These are phyloP conservation scores for Lepiota venenata DNA, from an alignment of 768 basidiomycete species.

Conservation along the genomic window DNA sequence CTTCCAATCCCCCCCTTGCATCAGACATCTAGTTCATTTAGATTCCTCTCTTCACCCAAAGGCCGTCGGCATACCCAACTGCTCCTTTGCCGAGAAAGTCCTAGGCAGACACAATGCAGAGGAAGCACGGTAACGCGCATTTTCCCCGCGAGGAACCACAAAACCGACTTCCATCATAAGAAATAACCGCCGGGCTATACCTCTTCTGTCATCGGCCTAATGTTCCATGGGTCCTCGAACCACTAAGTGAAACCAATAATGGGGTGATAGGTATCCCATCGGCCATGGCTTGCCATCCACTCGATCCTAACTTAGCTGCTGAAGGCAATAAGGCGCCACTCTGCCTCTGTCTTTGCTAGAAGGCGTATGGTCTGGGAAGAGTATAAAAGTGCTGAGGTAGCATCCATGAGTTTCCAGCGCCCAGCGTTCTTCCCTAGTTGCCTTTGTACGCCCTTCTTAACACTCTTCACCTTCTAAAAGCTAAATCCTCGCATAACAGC, in stretches of 20 bases:
- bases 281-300: too few species aligned
- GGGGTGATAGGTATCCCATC: not conserved
- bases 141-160: too few species aligned
- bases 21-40: not conserved
- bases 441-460: not conserved
- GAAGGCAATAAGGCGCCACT: too few species aligned
- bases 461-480: too few species aligned
- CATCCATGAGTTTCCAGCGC: not conserved
- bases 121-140: too few species aligned
- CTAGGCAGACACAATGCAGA: not conserved
- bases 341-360: not conserved
- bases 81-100: not conserved
- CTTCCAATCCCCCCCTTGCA: not conserved
- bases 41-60: not conserved
- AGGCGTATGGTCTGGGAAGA: not conserved
- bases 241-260: not conserved
- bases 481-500: not conserved
- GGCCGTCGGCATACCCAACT: not conserved
- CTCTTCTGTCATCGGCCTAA: not conserved
- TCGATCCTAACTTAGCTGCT: too few species aligned
- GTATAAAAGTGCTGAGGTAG: not conserved
- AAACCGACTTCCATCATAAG: not conserved
- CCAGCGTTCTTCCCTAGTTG: not conserved
- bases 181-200: not conserved
- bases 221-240: not conserved